Evolutionary conservation across 345 rosid genomes (phyloP), one percentile per base, ranked within the genome.

Genomic region (Brassica cretica): DNA sequence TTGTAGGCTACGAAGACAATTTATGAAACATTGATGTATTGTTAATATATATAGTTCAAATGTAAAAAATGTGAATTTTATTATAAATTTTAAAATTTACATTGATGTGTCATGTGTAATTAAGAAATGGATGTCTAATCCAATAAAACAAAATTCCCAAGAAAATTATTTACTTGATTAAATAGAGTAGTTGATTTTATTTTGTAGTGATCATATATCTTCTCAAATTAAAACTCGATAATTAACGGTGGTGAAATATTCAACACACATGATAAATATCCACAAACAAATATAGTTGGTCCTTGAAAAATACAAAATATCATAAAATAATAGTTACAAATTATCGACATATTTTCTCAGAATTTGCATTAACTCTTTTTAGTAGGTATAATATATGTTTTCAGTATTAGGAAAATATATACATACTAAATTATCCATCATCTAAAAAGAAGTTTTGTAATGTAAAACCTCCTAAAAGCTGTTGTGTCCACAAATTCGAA

Each of bases 91-190:
- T 25, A 25, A 25, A 25, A 25, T 25, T 25, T 25, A 25, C 27
- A 25, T 2, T 25, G 27, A 25, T 25, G 27, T 25, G 27, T 25
- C 27, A 25, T 25, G 27, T 32, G 35, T 51, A 63, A 70, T 6
- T 7, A 53, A 51, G 14, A 77, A 49, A 75, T 77, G 80, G 70
- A 64, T 51, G 59, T 8, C 71, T 64, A 70, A 77, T 77, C 76
- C 80, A 63, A 33, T 8, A 46, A 18, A 46, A 8, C 9, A 21
- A 32, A 32, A 32, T 32, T 32, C 6, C 35, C 7, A 32, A 71
- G 12, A 58, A 5, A 14, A 56, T 24, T 6, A 5, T 3, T 3
- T 33, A 8, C 6, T 33, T 44, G 21, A 14, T 24, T 44, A 21
- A 41, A 14, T 44, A 41, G 6, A 6, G 58, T 68, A 25, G 24